Base-by-base conservation (phyloP, 1,139 yeast species). In the Lodderomyces metapsilosis region DNA sequence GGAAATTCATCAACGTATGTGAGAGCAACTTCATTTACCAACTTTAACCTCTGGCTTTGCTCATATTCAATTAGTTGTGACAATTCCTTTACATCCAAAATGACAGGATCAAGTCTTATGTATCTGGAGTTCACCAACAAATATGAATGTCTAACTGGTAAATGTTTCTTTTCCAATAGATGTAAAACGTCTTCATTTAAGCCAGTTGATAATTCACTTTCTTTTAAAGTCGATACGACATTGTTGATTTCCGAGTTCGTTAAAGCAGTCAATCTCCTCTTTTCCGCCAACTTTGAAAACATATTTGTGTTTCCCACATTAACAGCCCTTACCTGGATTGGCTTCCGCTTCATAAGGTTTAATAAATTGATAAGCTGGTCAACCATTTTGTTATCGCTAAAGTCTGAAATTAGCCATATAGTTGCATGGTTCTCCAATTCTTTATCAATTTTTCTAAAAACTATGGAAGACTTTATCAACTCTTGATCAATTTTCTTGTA, bases 371-470 rank as follows among this genome's bases (percentile, higher is more conserved):
- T 44, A 10, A 81, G 56, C 52, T 82, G 88, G 2, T 59, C 50
- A 13, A 71, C 42, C 12, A 74, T 58, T 2, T 51, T 45, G 1
- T 48, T 38, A 3, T 68, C 54, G 12, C 66, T 61, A 40, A 81
- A 69, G 52, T 81, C 78, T 11, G 88, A 89, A 41, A 80, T 60
- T 10, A 84, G 49, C 73, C 86, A 80, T 12, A 80, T 49, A 0
- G 82, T 68, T 0, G 61, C 56, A 30, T 16, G 37, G 1, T 63
- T 46, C 5, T 58, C 38, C 6, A 43, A 45, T 16, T 53, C 37
- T 23, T 48, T 43, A 33, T 46, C 52, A 11, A 45, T 22, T 31
- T 45, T 49, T 33, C 38, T 51, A 42, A 62, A 56, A 3, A 46
- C 36, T 24, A 46, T 16, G 0, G 72, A 56, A 8, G 50, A 37